phyloP scores from a whole-genome alignment of 768 basidiomycete species.

The Suillus americanus region DNA sequence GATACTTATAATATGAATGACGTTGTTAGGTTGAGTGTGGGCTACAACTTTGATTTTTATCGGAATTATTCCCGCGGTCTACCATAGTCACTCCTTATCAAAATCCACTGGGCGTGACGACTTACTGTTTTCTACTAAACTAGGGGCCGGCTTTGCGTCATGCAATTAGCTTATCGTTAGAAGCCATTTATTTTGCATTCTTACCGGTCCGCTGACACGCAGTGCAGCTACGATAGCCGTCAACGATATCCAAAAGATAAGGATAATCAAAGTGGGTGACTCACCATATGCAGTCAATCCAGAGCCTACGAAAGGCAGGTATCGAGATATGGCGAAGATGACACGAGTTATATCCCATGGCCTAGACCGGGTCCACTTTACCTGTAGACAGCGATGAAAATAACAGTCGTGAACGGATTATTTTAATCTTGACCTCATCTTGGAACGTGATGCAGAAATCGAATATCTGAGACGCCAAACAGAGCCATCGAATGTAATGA shows the following conservation, averaged over 20 bases:
- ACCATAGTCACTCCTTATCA: too few species aligned
- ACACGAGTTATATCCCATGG: constrained; percentile 15
- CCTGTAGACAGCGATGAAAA: constrained; percentile 8
- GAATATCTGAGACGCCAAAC: constrained; percentile 5
- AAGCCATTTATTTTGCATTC: too few species aligned
- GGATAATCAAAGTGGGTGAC: constrained; percentile 1
- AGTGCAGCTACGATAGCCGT: background rate
- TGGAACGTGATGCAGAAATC: constrained; percentile 13
- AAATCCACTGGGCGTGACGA: background rate
- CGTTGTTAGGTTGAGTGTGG: background rate
- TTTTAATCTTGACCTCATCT: constrained; percentile 3
- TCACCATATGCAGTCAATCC: constrained; percentile 16
- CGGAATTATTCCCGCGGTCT: too few species aligned
- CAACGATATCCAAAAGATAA: background rate
- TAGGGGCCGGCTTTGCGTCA: background rate
- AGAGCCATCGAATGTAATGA: background rate
- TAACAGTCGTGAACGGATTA: too few species aligned
- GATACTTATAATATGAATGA: constrained; percentile 10
- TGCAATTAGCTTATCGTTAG: constrained; percentile 7
- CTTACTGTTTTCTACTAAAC: constrained; percentile 13
- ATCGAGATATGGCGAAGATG: constrained; percentile 19
- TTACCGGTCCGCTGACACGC: constrained; percentile 5
- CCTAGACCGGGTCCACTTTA: constrained; percentile 19
- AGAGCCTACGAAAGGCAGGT: constrained; percentile 18
- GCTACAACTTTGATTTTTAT: too few species aligned